phyloP scores from a whole-genome alignment of 306 rosid species.

The Parietaria judaica region DNA sequence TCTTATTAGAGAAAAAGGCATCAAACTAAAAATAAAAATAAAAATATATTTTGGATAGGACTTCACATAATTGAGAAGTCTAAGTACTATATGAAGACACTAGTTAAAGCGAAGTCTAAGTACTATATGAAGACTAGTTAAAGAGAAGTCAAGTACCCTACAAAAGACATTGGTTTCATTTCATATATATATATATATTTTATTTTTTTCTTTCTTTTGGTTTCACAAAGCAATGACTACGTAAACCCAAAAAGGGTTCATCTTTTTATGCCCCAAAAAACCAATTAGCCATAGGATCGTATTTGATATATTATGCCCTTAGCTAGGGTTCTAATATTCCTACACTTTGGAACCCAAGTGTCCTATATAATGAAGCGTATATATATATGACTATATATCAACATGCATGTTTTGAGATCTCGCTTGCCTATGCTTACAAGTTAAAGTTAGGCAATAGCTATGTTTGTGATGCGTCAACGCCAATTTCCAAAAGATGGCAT shows the following conservation, averaged over 20 bases:
- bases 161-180: too few species aligned
- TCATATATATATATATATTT: background rate
- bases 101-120: too few species aligned
- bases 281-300: background rate
- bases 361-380: background rate
- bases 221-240: background rate
- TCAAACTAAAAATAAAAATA: too few species aligned
- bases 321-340: background rate
- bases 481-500: conserved; percentile 13
- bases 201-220: background rate
- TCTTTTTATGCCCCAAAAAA: background rate
- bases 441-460: background rate
- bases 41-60: too few species aligned
- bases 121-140: too few species aligned
- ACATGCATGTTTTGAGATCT: background rate
- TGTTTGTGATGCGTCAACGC: conserved; percentile 24
- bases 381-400: background rate
- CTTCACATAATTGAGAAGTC: too few species aligned
- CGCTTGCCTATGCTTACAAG: conserved; percentile 23
- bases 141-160: too few species aligned
- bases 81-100: too few species aligned
- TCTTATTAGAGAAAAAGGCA: too few species aligned
- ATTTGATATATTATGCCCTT: too few species aligned
- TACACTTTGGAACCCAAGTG: background rate
- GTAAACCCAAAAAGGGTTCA: background rate